Conservation (phyloP, 495 filamentous ascomycete species). For the Venustampulla echinocandica region DNA sequence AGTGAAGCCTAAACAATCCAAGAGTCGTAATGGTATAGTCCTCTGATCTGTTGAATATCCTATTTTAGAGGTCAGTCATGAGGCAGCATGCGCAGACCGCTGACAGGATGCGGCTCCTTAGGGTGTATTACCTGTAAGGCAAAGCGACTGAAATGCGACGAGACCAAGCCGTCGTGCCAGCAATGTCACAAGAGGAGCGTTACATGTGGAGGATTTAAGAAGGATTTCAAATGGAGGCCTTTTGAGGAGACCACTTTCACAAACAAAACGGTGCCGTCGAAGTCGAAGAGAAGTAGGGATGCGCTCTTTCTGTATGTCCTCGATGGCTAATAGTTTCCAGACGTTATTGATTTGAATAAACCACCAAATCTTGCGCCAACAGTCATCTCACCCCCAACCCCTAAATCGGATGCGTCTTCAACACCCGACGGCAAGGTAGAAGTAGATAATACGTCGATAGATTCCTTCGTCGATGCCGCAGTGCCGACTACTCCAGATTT, state of each 20-base stretch:
- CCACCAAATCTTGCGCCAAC: constrained; percentile 12
- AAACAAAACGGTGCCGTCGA: constrained; percentile 36
- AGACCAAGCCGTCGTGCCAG: constrained; percentile 65
- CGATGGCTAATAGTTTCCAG: constrained; percentile 13
- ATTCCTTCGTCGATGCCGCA: constrained; percentile 21
- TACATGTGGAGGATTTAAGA: constrained; percentile 69
- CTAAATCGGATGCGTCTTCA: constrained; percentile 13
- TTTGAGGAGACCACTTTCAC: constrained; percentile 60
- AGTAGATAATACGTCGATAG: constrained; percentile 13
- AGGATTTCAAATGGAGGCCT: constrained; percentile 76
- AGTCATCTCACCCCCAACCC: neutral
- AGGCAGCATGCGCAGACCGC: constrained; percentile 1
- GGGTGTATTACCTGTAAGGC: constrained; percentile 77
- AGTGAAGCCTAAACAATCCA: constrained; percentile 66
- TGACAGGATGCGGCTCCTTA: constrained; percentile 25
- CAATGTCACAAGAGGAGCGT: constrained; percentile 67
- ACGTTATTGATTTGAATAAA: constrained; percentile 8
- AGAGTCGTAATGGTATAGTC: constrained; percentile 71
- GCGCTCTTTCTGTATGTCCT: neutral
- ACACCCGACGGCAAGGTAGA: constrained; percentile 13
- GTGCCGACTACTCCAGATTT: constrained; percentile 13
- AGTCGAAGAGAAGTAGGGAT: constrained; percentile 41
- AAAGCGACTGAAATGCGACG: constrained; percentile 76
- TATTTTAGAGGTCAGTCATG: too few relatives aligned
- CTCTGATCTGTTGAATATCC: neutral